A percentile compares a stretch with the other conserved stretches of the same genome.
Evolutionary conservation across 2,329 filamentous ascomycete species (phyloP).

Genomic region (Neobulgaria alba): DNA sequence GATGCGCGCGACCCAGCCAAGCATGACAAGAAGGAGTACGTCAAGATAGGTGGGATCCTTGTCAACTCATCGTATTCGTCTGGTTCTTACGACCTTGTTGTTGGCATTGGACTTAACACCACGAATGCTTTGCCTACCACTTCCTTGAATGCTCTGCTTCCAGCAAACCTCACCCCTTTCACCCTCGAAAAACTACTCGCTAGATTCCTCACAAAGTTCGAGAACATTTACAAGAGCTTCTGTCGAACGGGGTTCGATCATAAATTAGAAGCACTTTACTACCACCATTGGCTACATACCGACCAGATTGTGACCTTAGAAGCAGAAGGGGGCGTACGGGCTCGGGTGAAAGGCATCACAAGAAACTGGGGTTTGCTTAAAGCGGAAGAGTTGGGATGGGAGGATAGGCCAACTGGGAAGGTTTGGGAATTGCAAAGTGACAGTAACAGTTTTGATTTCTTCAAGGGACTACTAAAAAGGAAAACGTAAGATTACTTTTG

Average conservation of each 20-base stretch:
- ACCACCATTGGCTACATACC: conserved; percentile 77
- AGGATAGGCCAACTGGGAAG: conserved; percentile 67
- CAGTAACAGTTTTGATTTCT: conserved; percentile 98
- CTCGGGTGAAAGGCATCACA: conserved; percentile 78
- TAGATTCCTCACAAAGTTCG: conserved; percentile 68
- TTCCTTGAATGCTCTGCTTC: conserved; percentile 67
- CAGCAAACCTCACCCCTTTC: conserved; percentile 44
- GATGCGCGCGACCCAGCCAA: conserved; percentile 58
- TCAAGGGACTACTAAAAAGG: conserved; percentile 74
- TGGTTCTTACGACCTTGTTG: conserved; percentile 72
- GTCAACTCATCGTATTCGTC: conserved; percentile 78
- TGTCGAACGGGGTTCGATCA: conserved; percentile 64
- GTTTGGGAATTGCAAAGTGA: conserved; percentile 85
- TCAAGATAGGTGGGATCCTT: conserved; percentile 89
- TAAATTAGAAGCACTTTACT: conserved; percentile 69
- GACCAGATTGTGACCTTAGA: conserved; percentile 67
- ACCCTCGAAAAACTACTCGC: conserved; percentile 75
- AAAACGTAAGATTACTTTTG: no score
- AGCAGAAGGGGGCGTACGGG: conserved; percentile 64
- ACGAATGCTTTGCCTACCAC: conserved; percentile 80
- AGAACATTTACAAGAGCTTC: conserved; percentile 69
- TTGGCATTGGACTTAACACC: conserved; percentile 82
- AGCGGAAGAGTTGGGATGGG: conserved; percentile 71
- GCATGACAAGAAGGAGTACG: conserved; percentile 46
- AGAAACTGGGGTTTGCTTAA: conserved; percentile 82